Base-by-base conservation (phyloP, 2,329 filamentous ascomycete genomes). In the Hypoxylon sp. region DNA sequence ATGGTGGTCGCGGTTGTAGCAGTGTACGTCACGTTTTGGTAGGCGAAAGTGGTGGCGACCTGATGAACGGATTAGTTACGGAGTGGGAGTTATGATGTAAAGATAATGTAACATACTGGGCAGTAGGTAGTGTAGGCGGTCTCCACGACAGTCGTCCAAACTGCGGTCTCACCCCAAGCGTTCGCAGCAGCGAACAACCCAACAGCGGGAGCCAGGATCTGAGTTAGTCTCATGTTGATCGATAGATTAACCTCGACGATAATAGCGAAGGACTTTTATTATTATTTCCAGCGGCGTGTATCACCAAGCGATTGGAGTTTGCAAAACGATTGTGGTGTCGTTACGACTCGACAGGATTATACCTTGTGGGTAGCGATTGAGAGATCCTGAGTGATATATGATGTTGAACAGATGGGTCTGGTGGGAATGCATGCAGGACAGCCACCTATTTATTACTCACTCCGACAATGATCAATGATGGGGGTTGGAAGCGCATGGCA, bases 21-120 rank as follows among this genome's bases (percentile, higher is more conserved):
- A 29, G 81, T 85, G 74, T 82, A 83, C 54, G 83, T 85, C 58
- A 79, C 76, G 65, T 80, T 80, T 62, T 79, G 78, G 73, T 79
- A 78, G 32, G 80, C 73, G 63, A 81, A 78, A 32, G 83, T 79
- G 56, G 79, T 81, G 13, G 81, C 77, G 47, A 73, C 75, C 76
- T 80, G 27, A 13, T 53, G 24, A 47, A 35, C 1, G 48, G 50
- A 48, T 65, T 10, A 56, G 65, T 52, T 32, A 61, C 35, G 13
- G 31, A 58, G 15, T 17, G 50, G 5, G 11, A 29, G 24, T 19
- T 24, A 48, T 55, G n/a, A 39, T 32, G 32, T 21, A 48, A 65
- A 54, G 37, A 47, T 15, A 46, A 62, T 51, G 21, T 39, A 78
- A 78, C 79, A 73, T 78, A 83, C 81, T 15, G 83, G 82, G 71